Percentiles rank a stretch among this genome's conserved stretches.
Evolutionary conservation across 2,329 filamentous ascomycete species (phyloP).

Genomic region (Calonectria fujianensis): DNA sequence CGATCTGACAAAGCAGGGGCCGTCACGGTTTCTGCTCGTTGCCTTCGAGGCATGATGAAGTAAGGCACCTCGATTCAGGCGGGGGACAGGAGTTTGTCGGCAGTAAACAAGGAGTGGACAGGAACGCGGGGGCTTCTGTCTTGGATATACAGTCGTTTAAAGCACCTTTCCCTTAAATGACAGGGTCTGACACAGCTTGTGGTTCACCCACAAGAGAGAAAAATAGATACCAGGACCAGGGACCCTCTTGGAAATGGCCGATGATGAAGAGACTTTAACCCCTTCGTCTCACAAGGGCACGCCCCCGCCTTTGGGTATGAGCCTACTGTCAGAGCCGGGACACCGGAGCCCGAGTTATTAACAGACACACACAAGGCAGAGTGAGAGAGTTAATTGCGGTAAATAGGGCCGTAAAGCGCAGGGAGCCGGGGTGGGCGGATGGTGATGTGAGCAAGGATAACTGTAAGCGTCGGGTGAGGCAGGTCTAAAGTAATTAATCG

Average conservation of each 20-base stretch:
- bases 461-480: conserved; percentile 50
- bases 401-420: conserved; percentile 52
- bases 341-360: conserved; percentile 40
- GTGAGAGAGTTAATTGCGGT: conserved; percentile 50
- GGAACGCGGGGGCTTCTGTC: conserved; percentile 45
- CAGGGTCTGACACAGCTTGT: conserved; percentile 56
- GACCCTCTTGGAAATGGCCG: conserved; percentile 46
- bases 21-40: conserved; percentile 53
- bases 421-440: conserved; percentile 47
- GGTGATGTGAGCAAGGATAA: conserved; percentile 48
- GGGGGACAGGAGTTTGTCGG: conserved; percentile 46
- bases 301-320: conserved; percentile 51
- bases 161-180: conserved; percentile 47
- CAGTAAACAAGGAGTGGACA: conserved; percentile 47
- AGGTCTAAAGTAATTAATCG: conserved; percentile 37
- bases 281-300: conserved; percentile 53
- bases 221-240: conserved; percentile 47
- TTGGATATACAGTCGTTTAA: conserved; percentile 52
- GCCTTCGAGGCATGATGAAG: conserved; percentile 51
- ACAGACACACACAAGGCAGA: conserved; percentile 42
- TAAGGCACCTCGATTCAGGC: conserved; percentile 39
- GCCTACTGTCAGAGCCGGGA: conserved; percentile 46
- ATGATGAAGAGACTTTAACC: conserved; percentile 44
- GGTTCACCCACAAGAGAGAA: conserved; percentile 49
- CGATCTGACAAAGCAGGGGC: conserved; percentile 46